Percentiles rank a stretch among this genome's conserved stretches.
Conservation (phyloP, 2,329 filamentous ascomycete species). For the Colletotrichum abscissum region DNA sequence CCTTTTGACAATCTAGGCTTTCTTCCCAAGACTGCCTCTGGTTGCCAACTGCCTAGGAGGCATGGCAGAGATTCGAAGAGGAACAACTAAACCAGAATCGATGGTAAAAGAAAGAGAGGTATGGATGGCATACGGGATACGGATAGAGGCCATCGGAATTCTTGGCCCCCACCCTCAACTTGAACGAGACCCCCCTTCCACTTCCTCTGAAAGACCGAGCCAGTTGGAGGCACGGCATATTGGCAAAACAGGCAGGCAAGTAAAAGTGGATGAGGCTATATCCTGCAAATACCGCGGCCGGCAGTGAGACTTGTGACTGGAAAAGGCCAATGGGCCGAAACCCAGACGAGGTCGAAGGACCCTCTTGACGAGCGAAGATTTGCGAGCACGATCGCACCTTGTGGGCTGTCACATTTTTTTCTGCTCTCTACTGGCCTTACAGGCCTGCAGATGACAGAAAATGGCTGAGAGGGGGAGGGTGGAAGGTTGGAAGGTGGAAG, state of each 20-base stretch:
- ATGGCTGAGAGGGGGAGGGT: neutral
- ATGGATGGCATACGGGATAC: too few relatives aligned
- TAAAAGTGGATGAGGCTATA: constrained; percentile 6
- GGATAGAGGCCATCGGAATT: neutral
- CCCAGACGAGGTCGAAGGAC: neutral
- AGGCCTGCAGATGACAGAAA: constrained; percentile 5
- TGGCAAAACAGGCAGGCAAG: neutral
- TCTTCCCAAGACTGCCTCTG: neutral
- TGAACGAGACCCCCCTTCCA: neutral
- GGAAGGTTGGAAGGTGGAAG: constrained; percentile 1
- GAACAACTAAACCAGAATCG: too few relatives aligned
- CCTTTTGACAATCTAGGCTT: neutral
- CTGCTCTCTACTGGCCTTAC: neutral
- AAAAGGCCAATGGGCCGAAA: constrained; percentile 13
- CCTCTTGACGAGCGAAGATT: constrained; percentile 22
- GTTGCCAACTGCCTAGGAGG: neutral
- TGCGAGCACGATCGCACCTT: constrained; percentile 24
- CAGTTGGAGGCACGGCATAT: neutral
- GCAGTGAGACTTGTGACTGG: constrained; percentile 21
- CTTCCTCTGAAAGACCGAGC: neutral
- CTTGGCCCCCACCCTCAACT: neutral
- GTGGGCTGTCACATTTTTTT: constrained; percentile 23
- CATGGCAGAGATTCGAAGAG: neutral
- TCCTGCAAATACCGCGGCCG: constrained; percentile 17
- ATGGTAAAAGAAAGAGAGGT: neutral